Conservation (phyloP, 2,329 filamentous ascomycete genomes). For the Penicillium nordicum region DNA sequence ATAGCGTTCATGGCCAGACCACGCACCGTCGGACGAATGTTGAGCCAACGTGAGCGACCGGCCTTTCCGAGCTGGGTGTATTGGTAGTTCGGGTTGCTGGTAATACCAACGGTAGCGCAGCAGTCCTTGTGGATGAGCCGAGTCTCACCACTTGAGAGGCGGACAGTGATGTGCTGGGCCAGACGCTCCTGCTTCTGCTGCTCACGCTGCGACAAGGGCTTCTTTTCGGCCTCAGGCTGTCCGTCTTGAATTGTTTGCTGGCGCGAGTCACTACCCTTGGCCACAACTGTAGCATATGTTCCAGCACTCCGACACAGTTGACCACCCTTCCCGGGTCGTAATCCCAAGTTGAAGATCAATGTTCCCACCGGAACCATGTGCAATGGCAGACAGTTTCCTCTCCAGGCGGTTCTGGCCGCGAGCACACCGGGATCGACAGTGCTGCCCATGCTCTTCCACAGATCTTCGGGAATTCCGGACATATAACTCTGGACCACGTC, state of each 20-base stretch:
- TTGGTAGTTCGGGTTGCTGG: conserved; percentile 89
- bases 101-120: conserved; percentile 88
- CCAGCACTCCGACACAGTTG: conserved; percentile 95
- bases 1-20: conserved; percentile 99
- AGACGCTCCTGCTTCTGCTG: conserved; percentile 53
- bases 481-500: conserved; percentile 92
- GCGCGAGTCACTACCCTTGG: conserved; percentile 69
- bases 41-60: conserved; percentile 87
- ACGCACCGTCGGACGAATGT: conserved; percentile 90
- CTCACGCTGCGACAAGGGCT: conserved; percentile 37
- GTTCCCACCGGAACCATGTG: conserved; percentile 97
- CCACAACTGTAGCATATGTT: conserved; percentile 82
- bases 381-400: conserved; percentile 90
- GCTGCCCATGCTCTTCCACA: conserved; percentile 90
- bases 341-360: conserved; percentile 84
- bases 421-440: conserved; percentile 91
- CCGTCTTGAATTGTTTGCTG: conserved; percentile 55
- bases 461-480: conserved; percentile 77
- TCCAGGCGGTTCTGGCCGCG: conserved; percentile 87
- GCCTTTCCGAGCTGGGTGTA: conserved; percentile 92
- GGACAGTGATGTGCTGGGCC: conserved; percentile 75
- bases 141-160: conserved; percentile 88
- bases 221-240: conserved; percentile 37
- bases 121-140: conserved; percentile 86
- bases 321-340: conserved; percentile 65